Evolutionary conservation across 2,329 filamentous ascomycete species (phyloP), one percentile per base, ranked within the genome.

Genomic region (Remersonia thermophila): DNA sequence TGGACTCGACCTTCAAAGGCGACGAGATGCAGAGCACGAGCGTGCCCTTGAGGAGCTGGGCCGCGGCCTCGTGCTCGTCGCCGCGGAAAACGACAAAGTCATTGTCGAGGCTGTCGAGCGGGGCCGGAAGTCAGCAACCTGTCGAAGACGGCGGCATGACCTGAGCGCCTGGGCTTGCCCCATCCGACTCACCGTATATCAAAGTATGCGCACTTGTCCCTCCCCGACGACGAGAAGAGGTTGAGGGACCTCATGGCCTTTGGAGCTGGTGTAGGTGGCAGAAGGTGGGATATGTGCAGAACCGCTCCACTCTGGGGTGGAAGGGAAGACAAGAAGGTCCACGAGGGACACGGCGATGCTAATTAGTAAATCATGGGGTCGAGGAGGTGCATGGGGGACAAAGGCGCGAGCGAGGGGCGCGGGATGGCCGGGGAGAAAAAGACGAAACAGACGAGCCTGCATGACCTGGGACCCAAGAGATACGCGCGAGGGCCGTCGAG

Each of bases 31-130:
- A 87, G 26, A 89, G 65, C 26, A 87, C 78, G 23, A 89, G 61
- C 16, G 72, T 73, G 32, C 83, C 83, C 51, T 79, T 82, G 46
- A 91, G 61, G 36, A 83, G 60, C 50, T 84, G 81, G 42, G 80
- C 83, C 30, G 80, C 73, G 32, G 83, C 80, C 53, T 89, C 83
- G 54, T 81, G 69, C 38, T 83, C 77, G 47, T 63, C 70, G 41
- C 83, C 83, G 36, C 83, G 77, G 44, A 91, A 80, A 20, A 89
- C 77, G 40, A 89, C 73, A 39, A 87, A 82, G 50, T 84, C 78
- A 51, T 80, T 79, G 35, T 87, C 80, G 41, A 87, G 70, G 35
- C 83, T 86, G 27, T 50, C 13, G 32, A 18, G 13, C 15, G 8
- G 16, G 13, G 35, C 41, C 32, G 44, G 33, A 13, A 16, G 27